phyloP scores from a whole-genome alignment of 1,139 yeast genomes.

The Sugiyamaella castrensis region DNA sequence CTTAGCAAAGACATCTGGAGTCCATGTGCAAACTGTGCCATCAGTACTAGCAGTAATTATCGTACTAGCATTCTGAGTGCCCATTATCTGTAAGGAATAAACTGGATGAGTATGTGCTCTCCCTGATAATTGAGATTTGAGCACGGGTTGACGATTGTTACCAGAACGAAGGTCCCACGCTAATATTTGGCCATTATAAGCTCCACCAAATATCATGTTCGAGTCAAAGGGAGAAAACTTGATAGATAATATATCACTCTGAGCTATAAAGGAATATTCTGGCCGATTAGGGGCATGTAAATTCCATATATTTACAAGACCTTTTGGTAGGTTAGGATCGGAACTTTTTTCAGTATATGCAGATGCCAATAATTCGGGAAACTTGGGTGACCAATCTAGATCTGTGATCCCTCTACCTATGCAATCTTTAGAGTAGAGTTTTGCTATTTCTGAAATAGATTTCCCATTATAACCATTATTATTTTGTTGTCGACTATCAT shows the following conservation, averaged over 20 bases:
- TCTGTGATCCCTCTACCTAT: conserved; percentile 38
- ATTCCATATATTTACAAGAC: conserved; percentile 44
- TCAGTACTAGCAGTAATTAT: conserved; percentile 46
- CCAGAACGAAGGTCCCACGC: conserved; percentile 45
- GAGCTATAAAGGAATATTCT: conserved; percentile 50
- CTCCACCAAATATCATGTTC: conserved; percentile 44
- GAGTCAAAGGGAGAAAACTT: conserved; percentile 43
- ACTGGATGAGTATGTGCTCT: conserved; percentile 46
- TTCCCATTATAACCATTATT: conserved; percentile 12
- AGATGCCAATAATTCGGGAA: conserved; percentile 45
- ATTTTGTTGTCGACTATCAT: conserved; percentile 9
- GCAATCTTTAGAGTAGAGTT: conserved; percentile 29
- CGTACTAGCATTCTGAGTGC: conserved; percentile 36
- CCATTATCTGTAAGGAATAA: conserved; percentile 38
- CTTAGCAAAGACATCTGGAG: conserved; percentile 44
- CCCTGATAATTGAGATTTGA: conserved; percentile 36
- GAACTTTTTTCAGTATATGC: conserved; percentile 33
- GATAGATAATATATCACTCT: conserved; percentile 43
- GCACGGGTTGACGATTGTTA: conserved; percentile 31
- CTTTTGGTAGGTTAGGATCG: conserved; percentile 33
- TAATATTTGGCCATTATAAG: conserved; percentile 48
- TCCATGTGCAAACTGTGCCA: conserved; percentile 49
- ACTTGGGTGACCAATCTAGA: conserved; percentile 45
- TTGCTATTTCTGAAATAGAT: conserved; percentile 25
- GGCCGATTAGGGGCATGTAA: conserved; percentile 43